Evolutionary conservation across 208 protist species (phyloP), one percentile per base, ranked within the genome.

Genomic region (Entamoeba invadens): DNA sequence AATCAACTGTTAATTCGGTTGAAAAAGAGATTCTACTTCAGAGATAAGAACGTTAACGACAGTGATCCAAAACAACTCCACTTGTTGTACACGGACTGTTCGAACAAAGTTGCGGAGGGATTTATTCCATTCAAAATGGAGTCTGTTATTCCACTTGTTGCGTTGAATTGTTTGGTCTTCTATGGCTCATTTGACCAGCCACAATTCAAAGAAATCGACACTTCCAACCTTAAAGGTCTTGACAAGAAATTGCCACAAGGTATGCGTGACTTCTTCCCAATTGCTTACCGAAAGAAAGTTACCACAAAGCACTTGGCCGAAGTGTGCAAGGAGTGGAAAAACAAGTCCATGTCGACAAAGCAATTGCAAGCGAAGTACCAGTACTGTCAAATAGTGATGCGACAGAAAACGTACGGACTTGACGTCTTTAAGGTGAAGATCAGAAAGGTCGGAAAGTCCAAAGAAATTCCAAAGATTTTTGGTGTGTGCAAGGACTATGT

Each of bases 391-490:
- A 14, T 87, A 42, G 57, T 87, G 38, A 87, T 87, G 57, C 57
- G 25, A 8, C 31, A 87, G 38, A 87, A 87, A 38, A 87, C 57
- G 31, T 87, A 87, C 38, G 57, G 57, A 38, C 10, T 87, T 87
- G 57, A 87, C 38, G 25, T 87, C 12, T 87, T 87, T 31, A 87
- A 87, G 25, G 57, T 87, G 12, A 14, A 35, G 12, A 87, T 87
- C 38, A 87, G 57, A 87, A 87, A 87, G 25, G 57, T 87, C 25
- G 57, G 57, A 10, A 87, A 87, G 38, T 18, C 57, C 31, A 87
- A 87, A 87, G 57, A 87, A 87, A 87, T 87, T 87, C 57, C 57
- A 87, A 87, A 87, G 25, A 87, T 87, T 87, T 87, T 87, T 87
- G 57, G 57, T 87, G 25, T 87, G 31, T 87, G 57, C 38, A 87